phyloP scores from a whole-genome alignment of 805 yeast species.

The Ogataea salicorniae region DNA sequence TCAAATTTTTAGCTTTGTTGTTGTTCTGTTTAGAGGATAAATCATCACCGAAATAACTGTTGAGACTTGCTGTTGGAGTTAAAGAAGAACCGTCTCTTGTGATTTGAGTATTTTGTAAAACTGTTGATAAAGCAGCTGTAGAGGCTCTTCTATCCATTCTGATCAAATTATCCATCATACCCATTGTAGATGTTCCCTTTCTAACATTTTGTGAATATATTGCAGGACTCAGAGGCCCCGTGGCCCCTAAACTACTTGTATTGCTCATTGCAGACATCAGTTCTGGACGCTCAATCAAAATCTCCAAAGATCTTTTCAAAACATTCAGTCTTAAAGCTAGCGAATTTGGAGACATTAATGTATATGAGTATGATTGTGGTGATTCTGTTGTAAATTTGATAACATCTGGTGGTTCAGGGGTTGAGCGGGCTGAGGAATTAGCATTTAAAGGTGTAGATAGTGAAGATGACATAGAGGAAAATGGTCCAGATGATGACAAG shows the following conservation, averaged over 20 bases:
- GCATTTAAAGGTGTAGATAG: neutral
- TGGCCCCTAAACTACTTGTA: neutral
- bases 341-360: conserved; percentile 76
- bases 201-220: conserved; percentile 4
- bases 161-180: conserved; percentile 22
- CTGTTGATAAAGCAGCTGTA: conserved; percentile 42
- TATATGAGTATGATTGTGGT: conserved; percentile 80
- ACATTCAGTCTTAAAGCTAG: conserved; percentile 70
- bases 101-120: conserved; percentile 32
- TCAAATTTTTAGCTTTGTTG: neutral
- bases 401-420: conserved; percentile 33
- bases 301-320: conserved; percentile 69
- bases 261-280: conserved; percentile 14
- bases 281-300: conserved; percentile 60
- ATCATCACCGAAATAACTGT: neutral
- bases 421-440: neutral
- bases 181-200: conserved; percentile 13
- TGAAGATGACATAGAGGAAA: neutral
- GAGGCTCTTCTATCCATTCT: conserved; percentile 40
- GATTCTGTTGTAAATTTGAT: conserved; percentile 70
- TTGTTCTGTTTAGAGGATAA: neutral
- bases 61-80: neutral
- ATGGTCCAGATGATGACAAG: neutral
- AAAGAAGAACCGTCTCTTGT: conserved; percentile 11
- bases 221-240: neutral